Conservation (phyloP, 1,284 basidiomycete genomes). For the Sporisorium sorghi region DNA sequence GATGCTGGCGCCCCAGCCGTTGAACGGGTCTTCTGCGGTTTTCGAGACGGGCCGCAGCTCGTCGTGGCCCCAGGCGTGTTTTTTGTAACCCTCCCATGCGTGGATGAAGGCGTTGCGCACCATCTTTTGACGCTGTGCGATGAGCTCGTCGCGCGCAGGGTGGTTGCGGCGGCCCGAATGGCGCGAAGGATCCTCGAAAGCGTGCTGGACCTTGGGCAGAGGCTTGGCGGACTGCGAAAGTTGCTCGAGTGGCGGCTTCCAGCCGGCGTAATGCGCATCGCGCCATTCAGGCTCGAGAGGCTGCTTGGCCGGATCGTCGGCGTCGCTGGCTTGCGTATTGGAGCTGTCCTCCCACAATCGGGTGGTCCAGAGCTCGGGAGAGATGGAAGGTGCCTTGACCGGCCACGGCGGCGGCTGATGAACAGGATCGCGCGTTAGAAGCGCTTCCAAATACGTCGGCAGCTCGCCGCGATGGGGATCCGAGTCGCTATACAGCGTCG, state of each 20-base stretch:
- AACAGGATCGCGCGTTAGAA: constrained; percentile 46
- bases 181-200: constrained; percentile 48
- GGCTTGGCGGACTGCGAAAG: constrained; percentile 19
- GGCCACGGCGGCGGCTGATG: constrained; percentile 49
- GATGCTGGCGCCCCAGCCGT: constrained; percentile 84
- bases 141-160: constrained; percentile 47
- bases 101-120: constrained; percentile 75
- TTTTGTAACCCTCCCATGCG: constrained; percentile 74
- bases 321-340: constrained; percentile 50
- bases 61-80: constrained; percentile 74
- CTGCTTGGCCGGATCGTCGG: constrained; percentile 49
- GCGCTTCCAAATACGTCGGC: constrained; percentile 27
- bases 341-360: constrained; percentile 55
- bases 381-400: constrained; percentile 36
- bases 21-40: constrained; percentile 61
- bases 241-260: constrained; percentile 59
- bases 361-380: constrained; percentile 35
- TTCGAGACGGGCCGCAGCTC: constrained; percentile 73
- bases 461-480: constrained; percentile 60
- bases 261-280: constrained; percentile 41
- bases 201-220: constrained; percentile 55
- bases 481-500: constrained; percentile 38
- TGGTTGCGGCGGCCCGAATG: constrained; percentile 55
- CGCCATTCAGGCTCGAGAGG: constrained; percentile 57
- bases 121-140: constrained; percentile 56